phyloP scores from a whole-genome alignment of 192 early-diverging fungal species.

The Coemansia sp. region DNA sequence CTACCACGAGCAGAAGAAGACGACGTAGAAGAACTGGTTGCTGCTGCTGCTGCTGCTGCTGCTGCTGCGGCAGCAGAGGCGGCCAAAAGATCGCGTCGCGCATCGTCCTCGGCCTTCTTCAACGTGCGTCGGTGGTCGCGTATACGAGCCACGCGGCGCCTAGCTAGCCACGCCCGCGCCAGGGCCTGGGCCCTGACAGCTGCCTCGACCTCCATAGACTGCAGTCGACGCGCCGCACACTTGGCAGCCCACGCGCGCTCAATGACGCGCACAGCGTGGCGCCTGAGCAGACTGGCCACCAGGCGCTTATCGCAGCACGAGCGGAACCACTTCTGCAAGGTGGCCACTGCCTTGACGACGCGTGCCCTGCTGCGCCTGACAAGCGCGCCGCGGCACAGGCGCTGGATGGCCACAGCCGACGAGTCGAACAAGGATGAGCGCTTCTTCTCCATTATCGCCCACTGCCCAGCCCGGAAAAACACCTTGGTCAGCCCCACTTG shows the following conservation, averaged over 20 bases:
- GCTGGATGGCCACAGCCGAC: slow-evolving; percentile 79
- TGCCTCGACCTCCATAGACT: neutral
- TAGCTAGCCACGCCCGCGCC: slow-evolving; percentile 17
- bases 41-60: neutral
- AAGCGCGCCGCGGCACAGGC: slow-evolving; percentile 64
- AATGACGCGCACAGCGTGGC: slow-evolving; percentile 30
- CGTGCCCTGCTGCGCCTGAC: slow-evolving; percentile 57
- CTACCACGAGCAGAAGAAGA: neutral
- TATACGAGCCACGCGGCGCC: slow-evolving; percentile 4
- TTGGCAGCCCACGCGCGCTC: slow-evolving; percentile 15
- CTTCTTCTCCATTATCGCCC: slow-evolving; percentile 75
- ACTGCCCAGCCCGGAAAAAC: slow-evolving; percentile 94
- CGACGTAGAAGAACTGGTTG: neutral
- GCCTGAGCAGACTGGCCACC: slow-evolving; percentile 1
- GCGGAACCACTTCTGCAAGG: slow-evolving; percentile 40
- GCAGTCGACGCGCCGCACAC: slow-evolving; percentile 3
- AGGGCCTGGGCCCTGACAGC: slow-evolving; percentile 6
- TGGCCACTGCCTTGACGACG: slow-evolving; percentile 37
- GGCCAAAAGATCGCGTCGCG: neutral
- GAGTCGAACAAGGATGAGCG: slow-evolving; percentile 74
- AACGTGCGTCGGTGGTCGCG: slow-evolving; percentile 3
- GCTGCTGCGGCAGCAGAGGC: neutral
- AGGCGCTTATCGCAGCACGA: slow-evolving; percentile 3
- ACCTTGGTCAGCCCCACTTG: slow-evolving; percentile 96
- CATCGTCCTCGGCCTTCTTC: neutral